phyloP scores from a whole-genome alignment of 768 basidiomycete genomes.

The Stropharia rugosoannulata region DNA sequence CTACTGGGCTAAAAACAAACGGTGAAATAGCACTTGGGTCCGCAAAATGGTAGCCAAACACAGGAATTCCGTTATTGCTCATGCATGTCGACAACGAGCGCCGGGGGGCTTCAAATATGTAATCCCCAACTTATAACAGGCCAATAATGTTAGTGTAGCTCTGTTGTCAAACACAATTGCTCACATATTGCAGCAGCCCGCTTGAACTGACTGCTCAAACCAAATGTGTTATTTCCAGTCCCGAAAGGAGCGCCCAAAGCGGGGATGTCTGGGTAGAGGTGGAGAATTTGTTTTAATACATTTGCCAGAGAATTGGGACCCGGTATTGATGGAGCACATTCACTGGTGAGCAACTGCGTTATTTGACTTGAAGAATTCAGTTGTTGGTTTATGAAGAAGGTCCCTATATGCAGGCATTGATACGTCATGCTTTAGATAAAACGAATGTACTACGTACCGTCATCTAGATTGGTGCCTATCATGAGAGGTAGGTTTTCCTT shows the following conservation, averaged over 20 bases:
- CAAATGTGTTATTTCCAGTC: constrained; percentile 42
- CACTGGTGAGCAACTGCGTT: too few species aligned
- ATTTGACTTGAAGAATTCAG: constrained; percentile 21
- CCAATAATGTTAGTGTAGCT: too few species aligned
- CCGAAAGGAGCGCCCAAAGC: constrained; percentile 41
- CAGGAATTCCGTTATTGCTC: constrained; percentile 22
- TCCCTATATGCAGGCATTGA: constrained; percentile 21
- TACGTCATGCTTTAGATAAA: neutral
- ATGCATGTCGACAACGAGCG: constrained; percentile 4
- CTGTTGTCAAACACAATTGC: neutral
- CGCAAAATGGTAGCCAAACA: constrained; percentile 39
- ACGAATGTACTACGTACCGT: constrained; percentile 26
- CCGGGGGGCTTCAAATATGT: constrained; percentile 13
- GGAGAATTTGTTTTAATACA: constrained; percentile 21
- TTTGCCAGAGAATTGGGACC: neutral
- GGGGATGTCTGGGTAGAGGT: constrained; percentile 38
- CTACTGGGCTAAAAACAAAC: constrained; percentile 10
- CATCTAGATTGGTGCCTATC: constrained; percentile 37
- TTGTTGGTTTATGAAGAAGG: constrained; percentile 25
- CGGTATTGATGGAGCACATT: too few species aligned
- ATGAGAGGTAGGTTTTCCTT: constrained; percentile 36
- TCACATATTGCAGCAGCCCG: constrained; percentile 25
- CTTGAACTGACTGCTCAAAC: constrained; percentile 26
- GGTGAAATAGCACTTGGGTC: constrained; percentile 17
- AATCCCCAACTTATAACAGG: constrained; percentile 20